Evolutionary conservation across 2,329 filamentous ascomycete genomes (phyloP), one percentile per base, ranked within the genome.

Genomic region (Acrodontium crateriforme): DNA sequence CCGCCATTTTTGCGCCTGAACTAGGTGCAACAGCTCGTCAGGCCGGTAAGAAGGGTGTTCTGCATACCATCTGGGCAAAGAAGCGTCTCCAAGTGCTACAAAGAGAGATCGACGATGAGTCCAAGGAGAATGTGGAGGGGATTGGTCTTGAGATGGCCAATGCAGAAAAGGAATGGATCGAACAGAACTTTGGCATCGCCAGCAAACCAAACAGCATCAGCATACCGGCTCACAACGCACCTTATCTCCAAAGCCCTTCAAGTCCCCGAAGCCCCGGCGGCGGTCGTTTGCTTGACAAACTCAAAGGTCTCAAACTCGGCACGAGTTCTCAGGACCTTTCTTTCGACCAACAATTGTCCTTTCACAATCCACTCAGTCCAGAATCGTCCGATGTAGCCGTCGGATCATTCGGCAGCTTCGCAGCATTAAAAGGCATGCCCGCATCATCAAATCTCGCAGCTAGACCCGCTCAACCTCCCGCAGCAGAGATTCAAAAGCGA

Each of bases 31-130:
- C 71, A 13, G 70, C 71, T 9, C 64, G 70, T 14, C 62, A 73
- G 11, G 69, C 74, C 1, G 80, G 81, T 5, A 74, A 75, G 44
- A 78, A 81, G 37, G 84, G 84, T 2, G 81, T 92, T 2, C 56
- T 93, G 34, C 85, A 92, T 49, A 92, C 82, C 2, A 73, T 87
- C 32, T 94, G 85, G 83, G 85, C 81, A 11, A 84, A 84, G 61
- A 77, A 80, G 52, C 66, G 84, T 22, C 59, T 93, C 13, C 71
- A 73, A 17, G 74, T 79, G 37, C 60, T 93, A 25, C 71, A 83
- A 28, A 65, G 65, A 32, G 84, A 93, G 59, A 87, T 92, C 41
- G 71, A 69, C 7, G 60, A 62, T 6, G 84, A 92, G 58, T 68
- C 77, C 47, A 67, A 67, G 41, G 61, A 65, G 37, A 92, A 91